Evolutionary conservation across 495 filamentous ascomycete genomes (phyloP).

Genomic region (Xylaria castorea): DNA sequence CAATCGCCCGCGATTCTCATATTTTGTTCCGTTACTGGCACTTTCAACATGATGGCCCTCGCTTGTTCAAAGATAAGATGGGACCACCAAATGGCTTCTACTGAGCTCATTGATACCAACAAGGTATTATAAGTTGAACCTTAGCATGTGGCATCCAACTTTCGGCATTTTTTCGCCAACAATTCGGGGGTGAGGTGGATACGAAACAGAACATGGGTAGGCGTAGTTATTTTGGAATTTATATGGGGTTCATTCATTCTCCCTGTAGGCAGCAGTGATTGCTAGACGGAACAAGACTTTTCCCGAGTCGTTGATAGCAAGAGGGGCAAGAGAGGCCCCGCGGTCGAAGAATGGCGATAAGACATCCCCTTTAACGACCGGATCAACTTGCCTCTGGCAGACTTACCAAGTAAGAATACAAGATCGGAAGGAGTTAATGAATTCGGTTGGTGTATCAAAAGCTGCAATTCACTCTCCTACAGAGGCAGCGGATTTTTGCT

Average conservation of each 20-base stretch:
- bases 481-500: neutral
- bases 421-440: neutral
- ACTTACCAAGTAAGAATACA: neutral
- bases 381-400: neutral
- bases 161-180: neutral
- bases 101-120: neutral
- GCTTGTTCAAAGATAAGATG: too few relatives aligned
- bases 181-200: neutral
- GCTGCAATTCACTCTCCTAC: neutral
- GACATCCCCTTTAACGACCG: neutral
- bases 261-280: neutral
- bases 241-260: neutral
- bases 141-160: neutral
- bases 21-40: too few relatives aligned
- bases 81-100: neutral
- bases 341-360: neutral
- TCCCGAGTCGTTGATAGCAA: neutral
- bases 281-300: neutral
- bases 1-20: too few relatives aligned
- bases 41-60: too few relatives aligned
- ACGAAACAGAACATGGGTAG: neutral
- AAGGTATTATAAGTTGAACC: neutral
- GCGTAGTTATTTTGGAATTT: neutral
- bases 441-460: neutral
- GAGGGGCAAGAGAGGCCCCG: neutral